These are phyloP conservation scores for Isochrysis galbana DNA, from an alignment of 78 protist genomes.

Conservation along the genomic window DNA sequence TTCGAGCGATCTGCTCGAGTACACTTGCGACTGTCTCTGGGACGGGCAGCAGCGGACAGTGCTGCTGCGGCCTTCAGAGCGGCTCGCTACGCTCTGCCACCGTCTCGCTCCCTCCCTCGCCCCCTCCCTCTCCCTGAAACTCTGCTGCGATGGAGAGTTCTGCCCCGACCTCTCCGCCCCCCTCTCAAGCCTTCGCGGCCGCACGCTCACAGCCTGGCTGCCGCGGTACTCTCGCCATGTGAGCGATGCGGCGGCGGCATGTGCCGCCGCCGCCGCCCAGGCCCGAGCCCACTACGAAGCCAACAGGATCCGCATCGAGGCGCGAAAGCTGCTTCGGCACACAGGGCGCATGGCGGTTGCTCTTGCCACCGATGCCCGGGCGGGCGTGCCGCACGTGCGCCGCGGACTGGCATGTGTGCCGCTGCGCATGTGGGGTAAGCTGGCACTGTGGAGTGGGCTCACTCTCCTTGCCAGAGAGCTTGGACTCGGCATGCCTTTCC, in stretches of 20 bases:
- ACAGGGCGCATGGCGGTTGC: background rate
- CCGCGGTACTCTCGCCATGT: background rate
- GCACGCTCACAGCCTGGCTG: background rate
- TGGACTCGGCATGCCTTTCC: background rate
- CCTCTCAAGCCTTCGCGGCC: background rate
- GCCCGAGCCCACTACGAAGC: background rate
- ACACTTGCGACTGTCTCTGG: background rate
- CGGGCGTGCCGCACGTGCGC: background rate
- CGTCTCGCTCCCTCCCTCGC: background rate
- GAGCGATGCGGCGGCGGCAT: background rate
- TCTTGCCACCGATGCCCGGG: background rate
- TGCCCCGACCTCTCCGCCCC: background rate
- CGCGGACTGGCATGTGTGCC: background rate
- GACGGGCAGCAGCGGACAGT: background rate
- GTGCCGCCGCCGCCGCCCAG: background rate
- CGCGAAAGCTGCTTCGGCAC: background rate
- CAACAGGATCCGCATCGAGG: background rate
- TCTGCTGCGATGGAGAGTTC: background rate
- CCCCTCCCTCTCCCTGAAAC: background rate
- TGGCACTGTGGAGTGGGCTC: background rate
- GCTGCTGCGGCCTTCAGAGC: background rate
- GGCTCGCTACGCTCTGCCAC: background rate
- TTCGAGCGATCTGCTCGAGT: too few relatives aligned
- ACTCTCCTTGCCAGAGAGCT: background rate
- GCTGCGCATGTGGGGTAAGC: background rate